These are phyloP conservation scores for Phytophthora pluvialis DNA, from an alignment of 352 stramenopile species.

Conservation along the genomic window DNA sequence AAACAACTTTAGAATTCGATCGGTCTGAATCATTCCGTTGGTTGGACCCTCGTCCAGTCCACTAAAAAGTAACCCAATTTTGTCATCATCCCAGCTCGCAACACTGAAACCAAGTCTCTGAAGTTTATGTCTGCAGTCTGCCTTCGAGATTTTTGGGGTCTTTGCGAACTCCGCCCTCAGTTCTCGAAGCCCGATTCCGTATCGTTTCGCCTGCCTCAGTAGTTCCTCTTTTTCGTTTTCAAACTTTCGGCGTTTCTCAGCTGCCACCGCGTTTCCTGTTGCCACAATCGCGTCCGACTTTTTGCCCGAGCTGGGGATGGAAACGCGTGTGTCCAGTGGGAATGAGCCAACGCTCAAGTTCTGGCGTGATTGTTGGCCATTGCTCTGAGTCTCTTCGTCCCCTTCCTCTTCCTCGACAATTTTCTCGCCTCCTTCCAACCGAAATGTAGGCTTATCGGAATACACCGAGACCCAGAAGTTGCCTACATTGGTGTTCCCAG, in stretches of 20 bases:
- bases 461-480: slow-evolving; percentile 89
- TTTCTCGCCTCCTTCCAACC: slow-evolving; percentile 71
- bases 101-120: slow-evolving; percentile 70
- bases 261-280: slow-evolving; percentile 37
- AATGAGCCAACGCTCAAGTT: slow-evolving; percentile 1
- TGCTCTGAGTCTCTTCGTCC: slow-evolving; percentile 43
- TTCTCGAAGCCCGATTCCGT: slow-evolving; percentile 71
- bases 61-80: slow-evolving; percentile 66
- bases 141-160: slow-evolving; percentile 47
- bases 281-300: slow-evolving; percentile 38
- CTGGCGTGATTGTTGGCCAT: not conserved
- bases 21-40: slow-evolving; percentile 50
- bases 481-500: slow-evolving; percentile 77
- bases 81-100: slow-evolving; percentile 76
- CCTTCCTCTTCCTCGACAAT: slow-evolving; percentile 86
- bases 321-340: slow-evolving; percentile 14
- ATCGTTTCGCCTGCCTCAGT: slow-evolving; percentile 60
- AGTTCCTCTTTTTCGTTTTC: slow-evolving; percentile 81
- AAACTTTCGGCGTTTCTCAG: slow-evolving; percentile 63
- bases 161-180: slow-evolving; percentile 77
- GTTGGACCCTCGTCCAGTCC: slow-evolving; percentile 44
- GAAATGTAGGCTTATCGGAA: slow-evolving; percentile 69
- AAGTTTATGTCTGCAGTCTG: slow-evolving; percentile 67
- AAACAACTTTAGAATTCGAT: slow-evolving; percentile 69
- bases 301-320: slow-evolving; percentile 40